A percentile compares a stretch with the other conserved stretches of the same genome.
phyloP scores from a whole-genome alignment of 1,139 yeast species.

The Taphrina populina region DNA sequence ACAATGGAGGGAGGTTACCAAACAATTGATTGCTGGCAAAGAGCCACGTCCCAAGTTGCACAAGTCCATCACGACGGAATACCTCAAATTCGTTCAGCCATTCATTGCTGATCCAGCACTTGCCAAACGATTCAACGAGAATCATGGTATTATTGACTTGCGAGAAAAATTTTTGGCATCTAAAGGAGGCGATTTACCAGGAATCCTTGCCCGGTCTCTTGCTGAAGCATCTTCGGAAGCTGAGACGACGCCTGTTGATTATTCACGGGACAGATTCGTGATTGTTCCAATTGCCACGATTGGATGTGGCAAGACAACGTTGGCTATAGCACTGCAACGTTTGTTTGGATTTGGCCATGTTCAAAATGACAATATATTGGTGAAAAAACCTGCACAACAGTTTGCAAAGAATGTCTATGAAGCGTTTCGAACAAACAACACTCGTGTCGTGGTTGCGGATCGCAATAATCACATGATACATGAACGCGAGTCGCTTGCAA shows the following conservation, averaged over 20 bases:
- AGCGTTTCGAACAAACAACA: conserved; percentile 42
- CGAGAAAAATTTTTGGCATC: conserved; percentile 59
- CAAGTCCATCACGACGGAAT: conserved; percentile 61
- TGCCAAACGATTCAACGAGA: conserved; percentile 52
- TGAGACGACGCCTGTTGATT: neutral
- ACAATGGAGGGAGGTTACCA: conserved; percentile 85
- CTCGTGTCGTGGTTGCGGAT: conserved; percentile 66
- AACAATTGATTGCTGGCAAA: conserved; percentile 51
- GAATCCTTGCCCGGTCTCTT: conserved; percentile 42
- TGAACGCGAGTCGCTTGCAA: conserved; percentile 69
- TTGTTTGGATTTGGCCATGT: conserved; percentile 69
- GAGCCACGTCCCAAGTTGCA: conserved; percentile 56
- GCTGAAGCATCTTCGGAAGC: neutral
- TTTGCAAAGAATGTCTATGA: conserved; percentile 56
- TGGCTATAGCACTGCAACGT: conserved; percentile 58
- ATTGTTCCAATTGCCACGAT: conserved; percentile 83
- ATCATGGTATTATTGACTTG: conserved; percentile 72
- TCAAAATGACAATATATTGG: conserved; percentile 77
- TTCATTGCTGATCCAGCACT: conserved; percentile 48
- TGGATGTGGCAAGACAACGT: conserved; percentile 94
- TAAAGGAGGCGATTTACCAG: conserved; percentile 52
- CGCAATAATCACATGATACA: conserved; percentile 73
- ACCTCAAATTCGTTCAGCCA: conserved; percentile 59
- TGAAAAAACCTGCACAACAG: conserved; percentile 47
- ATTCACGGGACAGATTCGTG: conserved; percentile 50